A percentile compares a stretch with the other conserved stretches of the same genome.
phyloP scores from a whole-genome alignment of 2,329 filamentous ascomycete genomes.

The Stagonosporopsis vannaccii region DNA sequence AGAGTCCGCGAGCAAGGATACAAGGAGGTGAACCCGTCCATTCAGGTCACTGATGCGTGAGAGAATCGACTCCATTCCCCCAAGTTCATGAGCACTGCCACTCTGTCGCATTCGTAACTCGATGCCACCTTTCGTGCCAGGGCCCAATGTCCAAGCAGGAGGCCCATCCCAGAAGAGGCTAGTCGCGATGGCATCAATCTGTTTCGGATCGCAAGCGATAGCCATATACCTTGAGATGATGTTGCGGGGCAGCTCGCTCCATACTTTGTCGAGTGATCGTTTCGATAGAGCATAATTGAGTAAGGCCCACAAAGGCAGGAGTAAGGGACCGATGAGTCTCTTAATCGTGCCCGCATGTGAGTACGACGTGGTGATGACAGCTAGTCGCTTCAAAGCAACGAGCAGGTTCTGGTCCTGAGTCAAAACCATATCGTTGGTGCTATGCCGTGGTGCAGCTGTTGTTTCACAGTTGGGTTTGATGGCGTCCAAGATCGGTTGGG shows the following conservation, averaged over 20 bases:
- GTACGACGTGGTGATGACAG: conserved; percentile 66
- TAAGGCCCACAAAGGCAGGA: conserved; percentile 70
- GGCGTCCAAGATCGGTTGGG: conserved; percentile 62
- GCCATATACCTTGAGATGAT: conserved; percentile 59
- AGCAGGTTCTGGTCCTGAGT: conserved; percentile 59
- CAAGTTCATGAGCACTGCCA: conserved; percentile 73
- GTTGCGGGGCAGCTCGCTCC: conserved; percentile 30
- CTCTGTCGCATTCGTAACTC: conserved; percentile 62
- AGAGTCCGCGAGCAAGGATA: conserved; percentile 54
- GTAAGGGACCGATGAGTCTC: conserved; percentile 65
- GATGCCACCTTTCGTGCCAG: conserved; percentile 57
- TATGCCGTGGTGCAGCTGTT: conserved; percentile 51
- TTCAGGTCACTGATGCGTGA: conserved; percentile 39
- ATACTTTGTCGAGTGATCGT: conserved; percentile 35
- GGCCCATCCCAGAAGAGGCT: conserved; percentile 65
- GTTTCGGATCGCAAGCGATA: conserved; percentile 61
- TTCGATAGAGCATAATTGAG: conserved; percentile 58
- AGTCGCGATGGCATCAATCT: conserved; percentile 58
- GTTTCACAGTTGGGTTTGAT: conserved; percentile 56
- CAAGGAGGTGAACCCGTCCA: conserved; percentile 32
- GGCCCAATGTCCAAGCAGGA: conserved; percentile 62
- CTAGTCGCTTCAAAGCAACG: conserved; percentile 62
- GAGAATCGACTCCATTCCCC: conserved; percentile 76
- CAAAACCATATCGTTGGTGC: conserved; percentile 57
- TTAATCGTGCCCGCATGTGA: conserved; percentile 71